phyloP scores from a whole-genome alignment of 192 early-diverging fungal genomes.

The Kickxella alabastrina region DNA sequence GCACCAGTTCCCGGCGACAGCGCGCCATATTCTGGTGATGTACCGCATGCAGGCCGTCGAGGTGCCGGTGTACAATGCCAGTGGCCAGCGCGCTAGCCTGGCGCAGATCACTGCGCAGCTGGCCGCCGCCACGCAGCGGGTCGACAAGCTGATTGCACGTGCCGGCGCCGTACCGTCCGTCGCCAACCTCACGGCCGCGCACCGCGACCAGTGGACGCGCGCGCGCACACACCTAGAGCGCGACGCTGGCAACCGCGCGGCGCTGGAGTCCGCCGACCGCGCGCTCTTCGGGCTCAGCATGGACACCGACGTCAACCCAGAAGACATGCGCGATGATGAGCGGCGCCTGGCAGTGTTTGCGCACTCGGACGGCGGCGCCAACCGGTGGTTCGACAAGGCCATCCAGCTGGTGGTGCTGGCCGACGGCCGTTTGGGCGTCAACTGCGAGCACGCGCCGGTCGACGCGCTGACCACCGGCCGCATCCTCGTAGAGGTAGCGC shows the following conservation, averaged over 20 bases:
- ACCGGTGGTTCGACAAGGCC: constrained; percentile 98
- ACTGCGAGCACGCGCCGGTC: constrained; percentile 93
- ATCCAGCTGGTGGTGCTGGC: constrained; percentile 81
- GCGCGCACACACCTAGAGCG: constrained; percentile 53
- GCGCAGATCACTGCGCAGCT: constrained; percentile 45
- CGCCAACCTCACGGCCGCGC: constrained; percentile 15
- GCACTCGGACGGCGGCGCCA: constrained; percentile 72
- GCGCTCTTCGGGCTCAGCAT: constrained; percentile 86
- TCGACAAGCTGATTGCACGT: constrained; percentile 12
- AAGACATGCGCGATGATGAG: constrained; percentile 59
- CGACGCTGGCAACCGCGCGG: constrained; percentile 51
- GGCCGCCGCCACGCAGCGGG: constrained; percentile 7
- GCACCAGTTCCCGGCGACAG: constrained; percentile 64
- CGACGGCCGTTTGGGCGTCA: constrained; percentile 85
- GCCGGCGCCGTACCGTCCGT: not conserved
- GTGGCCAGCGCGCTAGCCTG: constrained; percentile 62
- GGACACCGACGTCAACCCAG: constrained; percentile 66
- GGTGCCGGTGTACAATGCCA: constrained; percentile 67
- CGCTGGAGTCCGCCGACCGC: constrained; percentile 63
- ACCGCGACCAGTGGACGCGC: constrained; percentile 84
- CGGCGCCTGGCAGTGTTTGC: constrained; percentile 67
- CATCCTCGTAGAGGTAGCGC: constrained; percentile 68
- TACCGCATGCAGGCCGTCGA: constrained; percentile 79
- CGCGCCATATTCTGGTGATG: constrained; percentile 81
- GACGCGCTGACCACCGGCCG: constrained; percentile 86